Percentiles rank a stretch among this genome's conserved stretches.
Conservation (phyloP, 2,329 filamentous ascomycete genomes). For the Diplodia mutila region DNA sequence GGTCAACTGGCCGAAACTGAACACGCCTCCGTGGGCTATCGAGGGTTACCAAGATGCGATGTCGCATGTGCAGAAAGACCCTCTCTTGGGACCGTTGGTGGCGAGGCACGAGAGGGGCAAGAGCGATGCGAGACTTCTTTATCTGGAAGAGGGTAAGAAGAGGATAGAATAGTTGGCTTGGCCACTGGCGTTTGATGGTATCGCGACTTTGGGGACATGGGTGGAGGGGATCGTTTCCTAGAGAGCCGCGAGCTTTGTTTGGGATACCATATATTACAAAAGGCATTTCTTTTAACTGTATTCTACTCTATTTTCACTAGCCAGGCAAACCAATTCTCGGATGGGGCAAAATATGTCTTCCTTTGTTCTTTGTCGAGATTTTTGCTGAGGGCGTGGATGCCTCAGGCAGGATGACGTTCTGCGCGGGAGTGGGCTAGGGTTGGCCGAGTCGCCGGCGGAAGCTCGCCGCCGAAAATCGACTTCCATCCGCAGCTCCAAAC, state of each 20-base stretch:
- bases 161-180: conserved; percentile 71
- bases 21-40: conserved; percentile 80
- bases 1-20: conserved; percentile 99
- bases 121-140: conserved; percentile 80
- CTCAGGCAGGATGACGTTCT: conserved; percentile 21
- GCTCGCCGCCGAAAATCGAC: conserved; percentile 27
- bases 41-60: conserved; percentile 91
- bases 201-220: conserved; percentile 5
- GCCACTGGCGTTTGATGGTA: conserved; percentile 10
- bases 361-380: not conserved
- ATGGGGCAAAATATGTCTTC: not conserved
- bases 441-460: conserved; percentile 22
- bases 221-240: conserved; percentile 1
- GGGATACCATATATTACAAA: conserved; percentile 16
- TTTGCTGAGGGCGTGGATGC: not conserved
- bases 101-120: conserved; percentile 75
- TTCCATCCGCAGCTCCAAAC: conserved; percentile 19
- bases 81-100: conserved; percentile 76
- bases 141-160: conserved; percentile 93
- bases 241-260: conserved; percentile 12
- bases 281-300: conserved; percentile 15
- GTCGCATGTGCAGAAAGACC: conserved; percentile 78
- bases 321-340: not conserved
- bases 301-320: not conserved
- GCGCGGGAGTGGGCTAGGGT: conserved; percentile 3